Percentiles rank a stretch among this genome's conserved stretches.
Conservation (phyloP, 768 basidiomycete genomes). For the Pulveroboletus ravenelii region DNA sequence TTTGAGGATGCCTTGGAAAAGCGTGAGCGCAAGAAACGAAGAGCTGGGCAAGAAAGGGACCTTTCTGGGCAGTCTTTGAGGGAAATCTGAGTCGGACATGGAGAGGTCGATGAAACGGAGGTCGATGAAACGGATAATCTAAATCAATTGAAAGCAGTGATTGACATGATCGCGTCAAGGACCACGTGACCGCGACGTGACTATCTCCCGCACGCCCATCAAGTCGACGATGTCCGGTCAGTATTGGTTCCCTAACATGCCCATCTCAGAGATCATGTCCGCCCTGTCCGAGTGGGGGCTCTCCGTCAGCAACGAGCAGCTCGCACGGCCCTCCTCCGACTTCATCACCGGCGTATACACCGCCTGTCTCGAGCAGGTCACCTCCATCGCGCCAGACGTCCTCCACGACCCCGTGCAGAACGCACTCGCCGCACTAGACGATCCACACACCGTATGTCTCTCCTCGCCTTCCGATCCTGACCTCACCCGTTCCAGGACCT, state of each 20-base stretch:
- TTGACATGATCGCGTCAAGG: neutral
- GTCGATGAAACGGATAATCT: conserved; percentile 11
- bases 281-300: conserved; percentile 68
- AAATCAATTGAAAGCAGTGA: too few relatives aligned
- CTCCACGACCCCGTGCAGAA: conserved; percentile 57
- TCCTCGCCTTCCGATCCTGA: neutral
- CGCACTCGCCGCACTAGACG: conserved; percentile 46
- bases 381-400: conserved; percentile 52
- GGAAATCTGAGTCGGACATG: conserved; percentile 3
- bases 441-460: conserved; percentile 49
- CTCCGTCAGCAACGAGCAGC: conserved; percentile 60
- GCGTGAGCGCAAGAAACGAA: neutral
- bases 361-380: conserved; percentile 69
- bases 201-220: neutral
- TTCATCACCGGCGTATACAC: conserved; percentile 68
- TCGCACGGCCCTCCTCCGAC: conserved; percentile 60
- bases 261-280: conserved; percentile 56
- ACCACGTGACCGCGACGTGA: conserved; percentile 30
- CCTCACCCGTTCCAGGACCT: conserved; percentile 48
- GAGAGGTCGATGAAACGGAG: neutral
- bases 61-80: conserved; percentile 4
- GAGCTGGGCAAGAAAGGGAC: neutral
- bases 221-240: conserved; percentile 37
- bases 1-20: conserved; percentile 28
- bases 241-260: conserved; percentile 65